These are phyloP conservation scores for Citrus australasica DNA, from an alignment of 345 rosid genomes.

Conservation along the genomic window DNA sequence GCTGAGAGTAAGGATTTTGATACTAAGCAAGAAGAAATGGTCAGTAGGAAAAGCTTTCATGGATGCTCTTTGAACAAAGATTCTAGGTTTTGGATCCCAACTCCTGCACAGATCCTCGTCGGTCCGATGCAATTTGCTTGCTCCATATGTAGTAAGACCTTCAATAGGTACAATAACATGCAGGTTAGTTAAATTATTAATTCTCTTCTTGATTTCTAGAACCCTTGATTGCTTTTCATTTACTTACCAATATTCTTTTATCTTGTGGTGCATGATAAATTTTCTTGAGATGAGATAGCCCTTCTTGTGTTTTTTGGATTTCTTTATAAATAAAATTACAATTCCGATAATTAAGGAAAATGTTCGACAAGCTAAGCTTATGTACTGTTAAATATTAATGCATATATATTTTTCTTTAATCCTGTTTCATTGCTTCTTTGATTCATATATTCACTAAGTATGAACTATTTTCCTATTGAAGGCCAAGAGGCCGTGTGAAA, in stretches of 20 bases:
- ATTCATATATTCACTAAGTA: neutral
- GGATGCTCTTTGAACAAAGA: slow-evolving; percentile 35
- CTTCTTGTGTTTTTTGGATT: neutral
- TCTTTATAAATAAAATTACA: neutral
- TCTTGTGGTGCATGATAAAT: neutral
- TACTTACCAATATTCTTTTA: neutral
- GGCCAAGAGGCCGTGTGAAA: neutral
- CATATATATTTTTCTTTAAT: neutral
- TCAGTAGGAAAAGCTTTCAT: slow-evolving; percentile 27
- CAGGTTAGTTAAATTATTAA: slow-evolving; percentile 47
- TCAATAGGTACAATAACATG: slow-evolving; percentile 90
- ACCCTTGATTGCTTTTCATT: neutral
- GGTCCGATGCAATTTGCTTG: slow-evolving; percentile 87
- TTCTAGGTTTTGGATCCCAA: slow-evolving; percentile 82
- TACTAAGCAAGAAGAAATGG: slow-evolving; percentile 17
- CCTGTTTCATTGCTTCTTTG: neutral
- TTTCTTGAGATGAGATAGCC: neutral
- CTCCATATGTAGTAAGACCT: slow-evolving; percentile 70
- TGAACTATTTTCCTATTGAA: neutral
- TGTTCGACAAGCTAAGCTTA: neutral
- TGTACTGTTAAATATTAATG: neutral
- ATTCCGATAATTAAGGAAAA: neutral
- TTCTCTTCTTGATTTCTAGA: neutral
- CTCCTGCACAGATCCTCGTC: slow-evolving; percentile 72
- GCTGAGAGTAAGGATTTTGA: slow-evolving; percentile 13